phyloP scores from a whole-genome alignment of 495 filamentous ascomycete species.

The Beverwykella pulmonaria region DNA sequence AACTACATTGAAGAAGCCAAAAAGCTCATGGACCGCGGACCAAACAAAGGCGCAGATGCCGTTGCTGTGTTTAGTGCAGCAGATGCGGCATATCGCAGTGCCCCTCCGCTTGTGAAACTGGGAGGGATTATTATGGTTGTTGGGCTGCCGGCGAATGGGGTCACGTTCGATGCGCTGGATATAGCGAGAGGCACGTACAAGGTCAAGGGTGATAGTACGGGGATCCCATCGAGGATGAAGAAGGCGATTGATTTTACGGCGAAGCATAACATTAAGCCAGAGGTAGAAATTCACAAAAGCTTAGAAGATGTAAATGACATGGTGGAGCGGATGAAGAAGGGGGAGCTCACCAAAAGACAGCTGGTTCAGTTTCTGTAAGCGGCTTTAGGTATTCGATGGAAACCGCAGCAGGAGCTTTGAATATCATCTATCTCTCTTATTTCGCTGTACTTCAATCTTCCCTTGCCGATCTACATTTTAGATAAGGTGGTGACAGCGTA shows the following conservation, averaged over 20 bases:
- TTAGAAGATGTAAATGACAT: conserved; percentile 33
- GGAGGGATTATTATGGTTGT: conserved; percentile 40
- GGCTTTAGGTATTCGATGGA: too few relatives aligned
- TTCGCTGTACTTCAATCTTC: too few relatives aligned
- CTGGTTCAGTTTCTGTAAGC: conserved; percentile 28
- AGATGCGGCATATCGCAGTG: conserved; percentile 43
- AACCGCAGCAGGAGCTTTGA: too few relatives aligned
- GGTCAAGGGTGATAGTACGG: conserved; percentile 39
- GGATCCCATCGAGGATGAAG: conserved; percentile 31
- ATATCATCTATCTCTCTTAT: too few relatives aligned
- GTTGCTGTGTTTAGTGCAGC: conserved; percentile 46
- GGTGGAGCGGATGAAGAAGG: conserved; percentile 32
- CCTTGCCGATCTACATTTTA: too few relatives aligned
- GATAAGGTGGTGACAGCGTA: too few relatives aligned
- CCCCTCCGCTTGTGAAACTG: conserved; percentile 36
- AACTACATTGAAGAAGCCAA: conserved; percentile 43
- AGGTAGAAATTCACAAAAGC: conserved; percentile 26
- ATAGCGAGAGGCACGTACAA: conserved; percentile 33
- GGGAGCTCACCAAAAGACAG: conserved; percentile 24
- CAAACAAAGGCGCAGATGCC: conserved; percentile 42
- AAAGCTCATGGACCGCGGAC: conserved; percentile 37
- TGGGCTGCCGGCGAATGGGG: conserved; percentile 32
- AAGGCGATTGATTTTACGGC: conserved; percentile 37
- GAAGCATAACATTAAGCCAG: conserved; percentile 37
- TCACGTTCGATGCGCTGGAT: conserved; percentile 37